These are phyloP conservation scores for Auriscalpium vulgare DNA, from an alignment of 768 basidiomycete species.

Conservation along the genomic window DNA sequence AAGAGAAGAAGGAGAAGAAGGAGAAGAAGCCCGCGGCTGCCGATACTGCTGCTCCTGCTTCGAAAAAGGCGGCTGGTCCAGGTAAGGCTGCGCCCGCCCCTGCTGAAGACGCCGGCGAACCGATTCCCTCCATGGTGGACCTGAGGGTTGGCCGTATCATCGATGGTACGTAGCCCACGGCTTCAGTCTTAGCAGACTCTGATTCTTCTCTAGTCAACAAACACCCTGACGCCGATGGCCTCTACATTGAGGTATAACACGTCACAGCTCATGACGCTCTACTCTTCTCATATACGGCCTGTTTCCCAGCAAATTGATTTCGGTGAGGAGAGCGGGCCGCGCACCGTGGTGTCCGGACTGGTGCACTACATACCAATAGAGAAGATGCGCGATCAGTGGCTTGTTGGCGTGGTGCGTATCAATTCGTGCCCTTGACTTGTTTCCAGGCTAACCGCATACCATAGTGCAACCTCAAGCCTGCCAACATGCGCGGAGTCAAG, in stretches of 20 bases:
- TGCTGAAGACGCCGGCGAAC: slow-evolving; percentile 67
- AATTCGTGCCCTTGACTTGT: background rate
- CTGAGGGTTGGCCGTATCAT: slow-evolving; percentile 89
- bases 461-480: slow-evolving; percentile 92
- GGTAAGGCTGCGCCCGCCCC: slow-evolving; percentile 22
- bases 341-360: slow-evolving; percentile 94
- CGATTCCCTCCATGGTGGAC: slow-evolving; percentile 94
- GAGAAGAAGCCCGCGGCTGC: slow-evolving; percentile 36
- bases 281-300: background rate
- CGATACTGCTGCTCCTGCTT: slow-evolving; percentile 23
- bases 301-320: slow-evolving; percentile 79
- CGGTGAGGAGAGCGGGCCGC: slow-evolving; percentile 89
- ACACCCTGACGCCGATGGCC: slow-evolving; percentile 94
- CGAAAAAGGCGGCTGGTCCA: slow-evolving; percentile 25
- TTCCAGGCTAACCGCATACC: background rate
- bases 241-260: slow-evolving; percentile 80
- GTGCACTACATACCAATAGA: slow-evolving; percentile 97
- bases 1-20: slow-evolving; percentile 45
- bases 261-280: background rate
- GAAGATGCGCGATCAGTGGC: slow-evolving; percentile 75
- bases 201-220: slow-evolving; percentile 54
- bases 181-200: background rate
- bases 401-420: slow-evolving; percentile 69
- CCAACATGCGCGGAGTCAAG: slow-evolving; percentile 94
- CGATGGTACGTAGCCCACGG: slow-evolving; percentile 52